phyloP scores from a whole-genome alignment of 768 basidiomycete species.

The Tricholoma furcatifolium region DNA sequence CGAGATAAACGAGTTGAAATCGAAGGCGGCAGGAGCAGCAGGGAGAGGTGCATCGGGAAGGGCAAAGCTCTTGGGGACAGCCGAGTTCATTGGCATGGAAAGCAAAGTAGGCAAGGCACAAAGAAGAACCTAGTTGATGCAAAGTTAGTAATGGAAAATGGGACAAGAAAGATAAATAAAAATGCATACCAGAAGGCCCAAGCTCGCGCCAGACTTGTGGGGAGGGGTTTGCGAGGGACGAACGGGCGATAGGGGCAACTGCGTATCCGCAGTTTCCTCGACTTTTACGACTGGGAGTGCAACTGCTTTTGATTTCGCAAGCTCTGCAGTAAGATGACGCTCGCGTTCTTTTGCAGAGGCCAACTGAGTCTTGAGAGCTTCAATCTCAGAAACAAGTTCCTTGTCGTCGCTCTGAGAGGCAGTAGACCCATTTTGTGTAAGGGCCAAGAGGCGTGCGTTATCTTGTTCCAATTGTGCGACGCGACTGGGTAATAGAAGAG shows the following conservation, averaged over 20 bases:
- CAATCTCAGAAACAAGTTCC: constrained; percentile 56
- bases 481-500: constrained; percentile 50
- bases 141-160: constrained; percentile 15
- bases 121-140: constrained; percentile 60
- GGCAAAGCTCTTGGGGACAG: constrained; percentile 55
- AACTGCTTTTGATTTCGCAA: constrained; percentile 36
- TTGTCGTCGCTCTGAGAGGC: constrained; percentile 28
- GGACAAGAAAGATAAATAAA: constrained; percentile 7
- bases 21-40: constrained; percentile 43
- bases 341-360: constrained; percentile 67
- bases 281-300: constrained; percentile 46
- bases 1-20: constrained; percentile 46
- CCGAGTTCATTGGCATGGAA: constrained; percentile 59
- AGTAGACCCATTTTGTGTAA: constrained; percentile 45
- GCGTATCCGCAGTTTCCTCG: constrained; percentile 61
- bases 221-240: constrained; percentile 40
- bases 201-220: constrained; percentile 61
- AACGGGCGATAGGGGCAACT: constrained; percentile 43
- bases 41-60: constrained; percentile 45
- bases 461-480: constrained; percentile 85
- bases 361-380: constrained; percentile 64
- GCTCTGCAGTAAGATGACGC: constrained; percentile 60
- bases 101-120: constrained; percentile 76
- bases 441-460: constrained; percentile 66
- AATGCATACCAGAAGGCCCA: constrained; percentile 67